These are phyloP conservation scores for Tricholoma sp. DNA, from an alignment of 768 basidiomycete species.

Conservation along the genomic window DNA sequence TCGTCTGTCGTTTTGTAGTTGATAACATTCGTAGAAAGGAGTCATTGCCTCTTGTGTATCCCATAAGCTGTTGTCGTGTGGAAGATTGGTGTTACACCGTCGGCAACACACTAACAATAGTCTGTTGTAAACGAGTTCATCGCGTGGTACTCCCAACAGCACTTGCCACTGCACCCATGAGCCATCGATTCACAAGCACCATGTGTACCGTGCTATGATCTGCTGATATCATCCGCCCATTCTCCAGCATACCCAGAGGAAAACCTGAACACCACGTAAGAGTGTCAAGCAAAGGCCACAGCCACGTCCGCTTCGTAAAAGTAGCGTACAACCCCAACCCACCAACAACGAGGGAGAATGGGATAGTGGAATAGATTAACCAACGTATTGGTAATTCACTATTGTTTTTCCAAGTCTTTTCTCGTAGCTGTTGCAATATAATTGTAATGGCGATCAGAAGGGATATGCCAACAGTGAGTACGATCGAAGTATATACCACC, in stretches of 20 bases:
- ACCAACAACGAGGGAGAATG: slow-evolving; percentile 12
- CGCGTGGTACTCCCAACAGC: slow-evolving; percentile 14
- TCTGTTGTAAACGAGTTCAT: background rate
- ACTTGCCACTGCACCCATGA: slow-evolving; percentile 24
- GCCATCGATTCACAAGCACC: slow-evolving; percentile 22
- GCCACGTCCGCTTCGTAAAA: slow-evolving; percentile 4
- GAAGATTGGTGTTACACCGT: background rate
- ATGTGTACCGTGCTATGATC: slow-evolving; percentile 22
- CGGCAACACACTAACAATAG: background rate
- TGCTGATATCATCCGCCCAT: slow-evolving; percentile 17
- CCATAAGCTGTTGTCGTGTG: background rate
- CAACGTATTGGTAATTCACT: slow-evolving; percentile 16
- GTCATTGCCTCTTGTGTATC: background rate
- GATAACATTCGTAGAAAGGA: background rate
- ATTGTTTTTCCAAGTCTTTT: slow-evolving; percentile 17
- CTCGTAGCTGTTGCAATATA: slow-evolving; percentile 12
- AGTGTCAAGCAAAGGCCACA: slow-evolving; percentile 23
- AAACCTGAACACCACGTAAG: slow-evolving; percentile 22
- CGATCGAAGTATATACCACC: slow-evolving; percentile 21
- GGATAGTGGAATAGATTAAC: slow-evolving; percentile 16
- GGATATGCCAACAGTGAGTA: slow-evolving; percentile 6
- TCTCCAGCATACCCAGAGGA: slow-evolving; percentile 22
- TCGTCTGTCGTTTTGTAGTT: background rate
- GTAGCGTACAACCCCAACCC: slow-evolving; percentile 15
- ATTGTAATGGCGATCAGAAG: slow-evolving; percentile 11